phyloP scores from a whole-genome alignment of 495 filamentous ascomycete genomes.

The Penicillium antarcticum region DNA sequence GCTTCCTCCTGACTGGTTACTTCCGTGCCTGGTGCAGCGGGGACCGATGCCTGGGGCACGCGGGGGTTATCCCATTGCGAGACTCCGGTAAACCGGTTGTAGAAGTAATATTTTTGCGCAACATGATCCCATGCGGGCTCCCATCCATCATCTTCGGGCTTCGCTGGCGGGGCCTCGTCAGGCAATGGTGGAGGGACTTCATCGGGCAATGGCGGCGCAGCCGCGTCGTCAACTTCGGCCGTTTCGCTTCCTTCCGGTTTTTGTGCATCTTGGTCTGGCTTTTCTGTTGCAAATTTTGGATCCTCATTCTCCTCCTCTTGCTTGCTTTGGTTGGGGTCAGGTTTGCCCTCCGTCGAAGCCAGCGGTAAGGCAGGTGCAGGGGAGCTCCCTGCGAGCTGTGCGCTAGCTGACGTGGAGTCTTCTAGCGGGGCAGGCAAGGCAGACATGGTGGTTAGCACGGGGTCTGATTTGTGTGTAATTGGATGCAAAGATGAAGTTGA shows the following conservation, averaged over 20 bases:
- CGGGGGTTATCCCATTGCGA: conserved; percentile 92
- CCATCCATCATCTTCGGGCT: conserved; percentile 78
- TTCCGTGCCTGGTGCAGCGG: conserved; percentile 23
- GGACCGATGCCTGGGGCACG: conserved; percentile 46
- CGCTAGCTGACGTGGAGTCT: neutral
- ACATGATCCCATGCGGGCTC: conserved; percentile 75
- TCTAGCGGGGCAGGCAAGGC: conserved; percentile 4
- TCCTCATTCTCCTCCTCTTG: conserved; percentile 10
- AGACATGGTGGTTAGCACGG: conserved; percentile 11
- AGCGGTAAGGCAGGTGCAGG: conserved; percentile 5
- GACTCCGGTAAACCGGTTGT: conserved; percentile 73
- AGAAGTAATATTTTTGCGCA: conserved; percentile 78
- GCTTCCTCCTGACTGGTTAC: conserved; percentile 10
- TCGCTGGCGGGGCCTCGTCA: conserved; percentile 49
- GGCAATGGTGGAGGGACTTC: conserved; percentile 50
- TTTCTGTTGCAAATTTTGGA: neutral
- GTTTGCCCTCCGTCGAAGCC: conserved; percentile 7
- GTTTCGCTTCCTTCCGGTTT: conserved; percentile 9
- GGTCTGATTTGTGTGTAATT: neutral
- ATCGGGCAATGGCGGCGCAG: conserved; percentile 50
- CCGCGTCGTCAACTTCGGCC: conserved; percentile 17
- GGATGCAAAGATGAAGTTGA: neutral
- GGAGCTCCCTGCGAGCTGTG: neutral
- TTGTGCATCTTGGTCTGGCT: conserved; percentile 14
- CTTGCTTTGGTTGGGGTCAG: conserved; percentile 4